Evolutionary conservation across 352 stramenopile genomes (phyloP).

Genomic region (Pythium phragmiticola): DNA sequence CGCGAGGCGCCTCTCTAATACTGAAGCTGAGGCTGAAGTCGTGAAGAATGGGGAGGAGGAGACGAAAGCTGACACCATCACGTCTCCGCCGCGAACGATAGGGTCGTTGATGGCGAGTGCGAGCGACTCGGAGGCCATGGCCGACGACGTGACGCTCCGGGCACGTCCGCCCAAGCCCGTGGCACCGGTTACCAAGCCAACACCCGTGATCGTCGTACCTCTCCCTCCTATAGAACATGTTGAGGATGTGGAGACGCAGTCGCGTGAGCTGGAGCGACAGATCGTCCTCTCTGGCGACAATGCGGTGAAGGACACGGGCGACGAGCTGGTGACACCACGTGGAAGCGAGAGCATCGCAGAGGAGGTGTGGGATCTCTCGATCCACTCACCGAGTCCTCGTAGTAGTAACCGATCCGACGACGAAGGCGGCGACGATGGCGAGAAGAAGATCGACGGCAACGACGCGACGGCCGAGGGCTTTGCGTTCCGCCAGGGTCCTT

Average conservation of each 20-base stretch:
- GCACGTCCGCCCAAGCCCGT: slow-evolving; percentile 13
- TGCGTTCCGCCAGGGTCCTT: slow-evolving; percentile 11
- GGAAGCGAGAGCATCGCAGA: slow-evolving; percentile 20
- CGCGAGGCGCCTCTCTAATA: background rate
- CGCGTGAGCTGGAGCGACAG: background rate
- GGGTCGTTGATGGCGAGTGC: background rate
- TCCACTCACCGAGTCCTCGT: slow-evolving; percentile 1
- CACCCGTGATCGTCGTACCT: background rate
- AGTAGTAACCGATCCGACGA: slow-evolving; percentile 21
- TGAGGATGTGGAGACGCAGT: background rate
- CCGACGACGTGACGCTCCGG: slow-evolving; percentile 26
- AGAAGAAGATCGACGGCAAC: slow-evolving; percentile 45
- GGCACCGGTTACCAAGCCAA: background rate
- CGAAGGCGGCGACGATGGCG: slow-evolving; percentile 11
- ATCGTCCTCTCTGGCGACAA: background rate
- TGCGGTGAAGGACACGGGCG: background rate
- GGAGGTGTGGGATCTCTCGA: slow-evolving; percentile 8
- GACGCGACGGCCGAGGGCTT: slow-evolving; percentile 20
- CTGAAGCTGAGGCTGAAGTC: background rate
- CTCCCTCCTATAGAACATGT: background rate
- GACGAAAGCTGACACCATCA: too few relatives aligned
- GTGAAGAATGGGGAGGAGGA: background rate
- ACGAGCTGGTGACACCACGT: slow-evolving; percentile 6
- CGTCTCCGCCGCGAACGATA: background rate
- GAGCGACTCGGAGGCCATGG: slow-evolving; percentile 15